Conservation (phyloP, 192 early-diverging fungal species). For the Glomus cerebriforme region DNA sequence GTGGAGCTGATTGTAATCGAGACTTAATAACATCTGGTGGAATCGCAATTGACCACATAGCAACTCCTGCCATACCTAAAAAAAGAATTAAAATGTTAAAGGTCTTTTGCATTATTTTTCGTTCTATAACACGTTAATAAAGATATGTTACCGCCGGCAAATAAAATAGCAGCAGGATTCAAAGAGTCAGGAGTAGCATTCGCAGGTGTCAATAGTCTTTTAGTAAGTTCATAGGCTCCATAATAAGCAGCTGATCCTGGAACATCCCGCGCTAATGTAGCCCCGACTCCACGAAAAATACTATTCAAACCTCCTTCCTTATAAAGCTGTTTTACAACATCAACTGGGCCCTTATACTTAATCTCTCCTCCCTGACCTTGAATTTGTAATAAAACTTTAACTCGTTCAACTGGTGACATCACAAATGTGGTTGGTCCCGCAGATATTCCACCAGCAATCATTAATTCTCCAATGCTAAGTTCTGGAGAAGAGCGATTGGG, state of each 20-base stretch:
- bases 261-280: constrained; percentile 90
- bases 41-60: constrained; percentile 96
- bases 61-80: constrained; percentile 89
- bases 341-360: constrained; percentile 90
- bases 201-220: constrained; percentile 63
- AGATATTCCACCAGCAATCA: constrained; percentile 92
- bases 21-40: constrained; percentile 92
- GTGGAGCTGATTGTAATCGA: constrained; percentile 84
- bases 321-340: constrained; percentile 82
- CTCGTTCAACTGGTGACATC: constrained; percentile 93
- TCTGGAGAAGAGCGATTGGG: constrained; percentile 57
- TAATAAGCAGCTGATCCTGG: constrained; percentile 96
- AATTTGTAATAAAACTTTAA: constrained; percentile 95
- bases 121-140: background rate
- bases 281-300: constrained; percentile 92
- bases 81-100: background rate
- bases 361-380: constrained; percentile 58
- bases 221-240: constrained; percentile 91
- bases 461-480: constrained; percentile 75
- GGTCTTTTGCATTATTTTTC: background rate
- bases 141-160: constrained; percentile 79
- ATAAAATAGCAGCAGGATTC: constrained; percentile 79
- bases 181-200: constrained; percentile 74
- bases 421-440: constrained; percentile 93
- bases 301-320: constrained; percentile 83